These are phyloP conservation scores for Brassica napus DNA, from an alignment of 345 rosid species.

Conservation along the genomic window DNA sequence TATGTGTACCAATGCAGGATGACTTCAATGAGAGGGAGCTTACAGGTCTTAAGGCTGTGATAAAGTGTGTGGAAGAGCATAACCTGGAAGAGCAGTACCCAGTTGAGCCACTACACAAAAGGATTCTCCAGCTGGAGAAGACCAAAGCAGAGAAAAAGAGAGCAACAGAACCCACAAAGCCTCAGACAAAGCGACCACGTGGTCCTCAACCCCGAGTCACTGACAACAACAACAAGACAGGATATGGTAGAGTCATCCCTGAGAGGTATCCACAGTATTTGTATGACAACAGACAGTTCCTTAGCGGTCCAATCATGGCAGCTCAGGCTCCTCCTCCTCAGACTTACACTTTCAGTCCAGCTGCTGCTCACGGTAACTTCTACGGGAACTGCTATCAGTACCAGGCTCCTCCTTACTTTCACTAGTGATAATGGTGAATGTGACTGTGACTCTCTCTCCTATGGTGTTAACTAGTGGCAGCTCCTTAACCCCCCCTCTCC, in stretches of 20 bases:
- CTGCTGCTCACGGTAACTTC: slow-evolving; percentile 77
- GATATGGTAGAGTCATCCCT: slow-evolving; percentile 61
- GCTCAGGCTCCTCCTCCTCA: slow-evolving; percentile 67
- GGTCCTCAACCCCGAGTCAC: slow-evolving; percentile 67
- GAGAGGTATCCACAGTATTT: slow-evolving; percentile 80
- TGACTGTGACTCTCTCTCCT: neutral
- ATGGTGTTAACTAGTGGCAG: neutral
- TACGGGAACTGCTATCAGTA: slow-evolving; percentile 92
- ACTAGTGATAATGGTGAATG: slow-evolving; percentile 42
- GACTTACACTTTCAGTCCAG: slow-evolving; percentile 67
- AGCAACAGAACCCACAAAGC: slow-evolving; percentile 79
- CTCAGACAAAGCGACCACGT: slow-evolving; percentile 91
- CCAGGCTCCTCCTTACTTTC: slow-evolving; percentile 71
- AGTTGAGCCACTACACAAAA: slow-evolving; percentile 63
- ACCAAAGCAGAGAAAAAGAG: slow-evolving; percentile 91
- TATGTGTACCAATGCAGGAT: slow-evolving; percentile 45
- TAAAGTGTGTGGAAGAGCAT: slow-evolving; percentile 94
- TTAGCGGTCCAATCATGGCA: slow-evolving; percentile 54
- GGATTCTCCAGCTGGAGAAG: slow-evolving; percentile 82
- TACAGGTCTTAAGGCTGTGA: slow-evolving; percentile 72
- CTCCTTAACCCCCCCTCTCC: neutral
- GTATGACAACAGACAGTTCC: slow-evolving; percentile 79
- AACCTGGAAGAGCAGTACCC: slow-evolving; percentile 85
- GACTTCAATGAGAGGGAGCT: slow-evolving; percentile 88
- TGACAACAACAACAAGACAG: slow-evolving; percentile 41